phyloP scores from a whole-genome alignment of 192 early-diverging fungal species.

The Globomyces pollinis-pini region DNA sequence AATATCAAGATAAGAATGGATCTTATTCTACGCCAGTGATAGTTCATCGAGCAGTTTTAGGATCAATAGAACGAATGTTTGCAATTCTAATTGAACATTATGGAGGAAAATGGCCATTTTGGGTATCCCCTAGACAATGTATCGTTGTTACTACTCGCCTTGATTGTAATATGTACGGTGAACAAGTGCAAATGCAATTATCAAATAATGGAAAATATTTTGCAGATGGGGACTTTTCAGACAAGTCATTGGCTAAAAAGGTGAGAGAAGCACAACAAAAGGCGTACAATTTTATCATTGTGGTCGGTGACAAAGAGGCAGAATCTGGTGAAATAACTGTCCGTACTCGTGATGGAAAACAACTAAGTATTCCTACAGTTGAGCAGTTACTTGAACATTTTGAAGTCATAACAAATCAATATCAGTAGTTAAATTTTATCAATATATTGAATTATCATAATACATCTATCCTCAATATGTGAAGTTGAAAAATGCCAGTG shows the following conservation, averaged over 20 bases:
- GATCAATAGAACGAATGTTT: slow-evolving; percentile 88
- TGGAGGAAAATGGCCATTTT: slow-evolving; percentile 88
- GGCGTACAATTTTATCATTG: slow-evolving; percentile 81
- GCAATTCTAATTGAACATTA: slow-evolving; percentile 93
- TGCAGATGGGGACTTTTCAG: slow-evolving; percentile 71
- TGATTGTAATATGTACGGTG: slow-evolving; percentile 63
- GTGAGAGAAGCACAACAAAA: slow-evolving; percentile 72
- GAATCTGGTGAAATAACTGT: slow-evolving; percentile 63
- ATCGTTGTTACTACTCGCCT: slow-evolving; percentile 68
- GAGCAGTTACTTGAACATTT: not conserved
- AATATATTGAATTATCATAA: no score
- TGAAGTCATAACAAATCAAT: no score
- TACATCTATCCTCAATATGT: no score
- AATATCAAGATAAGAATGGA: slow-evolving; percentile 61
- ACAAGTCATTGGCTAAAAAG: slow-evolving; percentile 62
- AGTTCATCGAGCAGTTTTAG: slow-evolving; percentile 89
- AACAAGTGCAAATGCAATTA: slow-evolving; percentile 25
- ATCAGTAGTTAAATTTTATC: no score
- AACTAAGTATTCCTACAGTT: slow-evolving; percentile 30
- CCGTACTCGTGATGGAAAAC: slow-evolving; percentile 53
- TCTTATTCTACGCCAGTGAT: slow-evolving; percentile 71
- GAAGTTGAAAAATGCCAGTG: no score
- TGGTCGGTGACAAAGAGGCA: slow-evolving; percentile 78
- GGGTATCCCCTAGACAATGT: slow-evolving; percentile 85
- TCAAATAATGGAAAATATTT: slow-evolving; percentile 2